Percentiles rank a stretch among this genome's conserved stretches.
Evolutionary conservation across 2,329 filamentous ascomycete species (phyloP).

Genomic region (Juglanconis juglandina): DNA sequence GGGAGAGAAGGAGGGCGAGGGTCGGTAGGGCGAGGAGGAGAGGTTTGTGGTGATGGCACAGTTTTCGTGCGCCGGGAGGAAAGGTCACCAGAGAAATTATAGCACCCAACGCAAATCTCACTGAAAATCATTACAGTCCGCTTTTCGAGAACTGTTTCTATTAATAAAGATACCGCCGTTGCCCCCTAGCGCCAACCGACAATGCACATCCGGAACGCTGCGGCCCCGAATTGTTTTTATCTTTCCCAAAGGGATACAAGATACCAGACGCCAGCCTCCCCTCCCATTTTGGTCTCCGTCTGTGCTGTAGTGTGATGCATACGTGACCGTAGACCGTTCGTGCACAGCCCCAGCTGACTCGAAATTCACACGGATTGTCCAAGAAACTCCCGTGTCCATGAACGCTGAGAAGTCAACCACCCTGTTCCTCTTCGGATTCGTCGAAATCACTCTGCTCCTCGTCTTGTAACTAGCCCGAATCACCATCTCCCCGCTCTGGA

Average conservation of each 20-base stretch:
- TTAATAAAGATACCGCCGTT: background rate
- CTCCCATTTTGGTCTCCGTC: background rate
- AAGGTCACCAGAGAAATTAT: too few species aligned
- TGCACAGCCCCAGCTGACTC: background rate
- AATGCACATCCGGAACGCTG: slow-evolving; percentile 1
- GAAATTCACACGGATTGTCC: background rate
- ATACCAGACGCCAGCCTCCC: background rate
- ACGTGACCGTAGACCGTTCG: background rate
- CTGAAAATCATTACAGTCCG: background rate
- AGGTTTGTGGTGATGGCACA: background rate
- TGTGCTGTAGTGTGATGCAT: background rate
- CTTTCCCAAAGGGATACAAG: background rate
- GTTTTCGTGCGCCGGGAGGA: too few species aligned
- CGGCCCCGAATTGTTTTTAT: background rate
- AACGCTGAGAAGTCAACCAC: background rate
- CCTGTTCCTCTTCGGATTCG: too few species aligned
- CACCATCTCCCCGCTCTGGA: too few species aligned
- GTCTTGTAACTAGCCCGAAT: too few species aligned
- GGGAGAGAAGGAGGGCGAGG: slow-evolving; percentile 8
- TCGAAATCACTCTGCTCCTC: too few species aligned
- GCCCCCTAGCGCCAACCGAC: background rate
- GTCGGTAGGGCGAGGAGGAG: background rate
- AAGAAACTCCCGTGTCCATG: background rate
- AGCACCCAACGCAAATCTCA: too few species aligned
- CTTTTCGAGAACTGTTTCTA: background rate